A percentile compares a stretch with the other conserved stretches of the same genome.
phyloP scores from a whole-genome alignment of 108 stramenopile species.

The Aurantiochytrium sp. region DNA sequence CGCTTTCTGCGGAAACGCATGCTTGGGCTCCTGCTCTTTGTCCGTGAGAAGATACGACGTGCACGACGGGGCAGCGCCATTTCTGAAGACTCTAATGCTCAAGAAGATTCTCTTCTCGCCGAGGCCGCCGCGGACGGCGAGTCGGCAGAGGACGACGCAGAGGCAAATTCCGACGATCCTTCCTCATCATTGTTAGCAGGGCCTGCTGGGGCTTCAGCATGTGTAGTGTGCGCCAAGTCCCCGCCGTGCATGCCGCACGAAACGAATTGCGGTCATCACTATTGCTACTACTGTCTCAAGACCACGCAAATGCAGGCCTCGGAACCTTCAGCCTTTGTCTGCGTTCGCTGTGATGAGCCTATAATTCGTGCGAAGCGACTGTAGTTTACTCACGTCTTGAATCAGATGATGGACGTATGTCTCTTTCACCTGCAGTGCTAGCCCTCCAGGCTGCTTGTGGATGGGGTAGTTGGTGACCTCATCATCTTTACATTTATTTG shows the following conservation, averaged over 20 bases:
- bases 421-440: too few species aligned
- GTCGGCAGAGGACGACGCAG: too few species aligned
- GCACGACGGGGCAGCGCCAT: too few species aligned
- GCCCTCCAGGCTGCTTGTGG: too few species aligned
- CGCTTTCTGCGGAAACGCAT: not conserved
- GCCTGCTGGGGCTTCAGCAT: not conserved
- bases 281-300: slow-evolving; percentile 7
- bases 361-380: not conserved
- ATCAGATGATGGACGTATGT: too few species aligned
- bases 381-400: not conserved
- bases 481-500: too few species aligned
- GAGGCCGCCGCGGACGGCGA: too few species aligned
- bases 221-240: not conserved
- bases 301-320: not conserved
- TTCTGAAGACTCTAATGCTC: too few species aligned
- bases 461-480: too few species aligned
- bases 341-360: not conserved
- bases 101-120: too few species aligned
- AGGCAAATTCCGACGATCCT: too few species aligned
- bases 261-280: not conserved
- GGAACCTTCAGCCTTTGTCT: not conserved
- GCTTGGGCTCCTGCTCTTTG: not conserved
- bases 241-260: not conserved
- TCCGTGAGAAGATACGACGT: not conserved
- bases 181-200: too few species aligned